Evolutionary conservation across 2,329 filamentous ascomycete species (phyloP), one percentile per base, ranked within the genome.

Genomic region (Metarhizium sp.): DNA sequence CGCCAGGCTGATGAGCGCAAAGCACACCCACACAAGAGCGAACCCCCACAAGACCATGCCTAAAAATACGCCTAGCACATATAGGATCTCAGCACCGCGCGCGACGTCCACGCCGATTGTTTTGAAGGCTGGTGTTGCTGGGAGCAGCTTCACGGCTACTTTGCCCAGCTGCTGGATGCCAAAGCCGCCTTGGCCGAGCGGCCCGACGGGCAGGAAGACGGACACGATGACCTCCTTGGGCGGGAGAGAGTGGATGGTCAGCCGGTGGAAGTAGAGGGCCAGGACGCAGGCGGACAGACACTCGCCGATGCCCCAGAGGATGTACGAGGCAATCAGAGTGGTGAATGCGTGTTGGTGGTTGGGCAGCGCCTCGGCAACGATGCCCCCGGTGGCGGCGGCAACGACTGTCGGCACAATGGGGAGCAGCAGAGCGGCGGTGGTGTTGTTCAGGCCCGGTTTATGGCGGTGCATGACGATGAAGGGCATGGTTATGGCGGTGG

Each of bases 351-450:
- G 76, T 18, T 75, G 66, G 1, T 70, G 69, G 59, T 84, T 71
- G 1, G 78, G 75, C 0, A 90, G 74, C 14, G 79, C 73, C n/a
- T 76, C 74, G 6, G 86, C 83, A 1, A 88, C 74, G 54, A 85
- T 72, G n/a, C 78, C 81, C 3, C 87, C 86, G 0, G 81, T 78
- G 1, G 81, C 82, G 0, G 86, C 75, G 1, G 83, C 82, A 52
- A 89, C 84, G 40, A 88, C 79, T 2, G 82, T 78, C 0, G 84
- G 78, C 0, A 86, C 83, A 20, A 88, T 85, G 6, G 86, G 85
- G 2, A 89, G 73, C 6, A 88, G 73, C 62, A 83, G 81, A 0
- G 78, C 78, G 0, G 85, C 85, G 0, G 84, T 88, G 64, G 87
- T 86, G 34, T 73, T 76, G 52, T 75, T 72, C 10, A 83, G 71